phyloP scores from a whole-genome alignment of 2,329 filamentous ascomycete species.

The Epichloe baconii region DNA sequence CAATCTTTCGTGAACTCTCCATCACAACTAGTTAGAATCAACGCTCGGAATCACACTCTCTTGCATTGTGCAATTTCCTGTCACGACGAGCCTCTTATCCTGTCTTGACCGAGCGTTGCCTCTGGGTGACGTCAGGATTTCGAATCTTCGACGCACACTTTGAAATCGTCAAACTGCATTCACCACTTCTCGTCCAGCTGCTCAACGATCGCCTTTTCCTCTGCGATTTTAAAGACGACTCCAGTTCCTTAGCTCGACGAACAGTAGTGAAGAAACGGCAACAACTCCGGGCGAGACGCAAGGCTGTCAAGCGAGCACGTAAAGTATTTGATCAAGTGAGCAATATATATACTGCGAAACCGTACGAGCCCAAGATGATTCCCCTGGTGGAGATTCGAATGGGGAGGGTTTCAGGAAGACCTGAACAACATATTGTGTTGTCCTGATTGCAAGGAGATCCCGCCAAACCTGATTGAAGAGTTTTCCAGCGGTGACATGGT shows the following conservation, averaged over 20 bases:
- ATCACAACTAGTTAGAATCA: not conserved
- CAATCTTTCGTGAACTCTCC: too few relatives aligned
- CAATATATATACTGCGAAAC: slow-evolving; percentile 30
- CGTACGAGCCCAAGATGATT: slow-evolving; percentile 34
- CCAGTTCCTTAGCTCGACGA: slow-evolving; percentile 9
- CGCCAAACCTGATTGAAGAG: slow-evolving; percentile 88
- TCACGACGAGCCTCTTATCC: not conserved
- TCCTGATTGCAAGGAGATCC: slow-evolving; percentile 78
- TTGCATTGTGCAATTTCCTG: not conserved
- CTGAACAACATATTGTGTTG: slow-evolving; percentile 78
- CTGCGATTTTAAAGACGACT: slow-evolving; percentile 12
- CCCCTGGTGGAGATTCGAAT: slow-evolving; percentile 21
- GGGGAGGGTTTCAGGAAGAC: slow-evolving; percentile 50
- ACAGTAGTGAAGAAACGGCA: slow-evolving; percentile 20
- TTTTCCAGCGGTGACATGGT: slow-evolving; percentile 88
- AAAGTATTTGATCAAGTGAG: slow-evolving; percentile 27
- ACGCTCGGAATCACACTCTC: not conserved
- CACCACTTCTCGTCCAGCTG: slow-evolving; percentile 53
- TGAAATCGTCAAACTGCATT: slow-evolving; percentile 52
- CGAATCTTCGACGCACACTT: not conserved
- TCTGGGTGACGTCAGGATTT: not conserved
- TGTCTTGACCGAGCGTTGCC: not conserved
- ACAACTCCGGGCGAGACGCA: slow-evolving; percentile 20
- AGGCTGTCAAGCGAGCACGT: slow-evolving; percentile 22
- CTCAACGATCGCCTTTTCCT: slow-evolving; percentile 30